Base-by-base conservation (phyloP, 2,329 filamentous ascomycete species). In the Xylaria sp. region DNA sequence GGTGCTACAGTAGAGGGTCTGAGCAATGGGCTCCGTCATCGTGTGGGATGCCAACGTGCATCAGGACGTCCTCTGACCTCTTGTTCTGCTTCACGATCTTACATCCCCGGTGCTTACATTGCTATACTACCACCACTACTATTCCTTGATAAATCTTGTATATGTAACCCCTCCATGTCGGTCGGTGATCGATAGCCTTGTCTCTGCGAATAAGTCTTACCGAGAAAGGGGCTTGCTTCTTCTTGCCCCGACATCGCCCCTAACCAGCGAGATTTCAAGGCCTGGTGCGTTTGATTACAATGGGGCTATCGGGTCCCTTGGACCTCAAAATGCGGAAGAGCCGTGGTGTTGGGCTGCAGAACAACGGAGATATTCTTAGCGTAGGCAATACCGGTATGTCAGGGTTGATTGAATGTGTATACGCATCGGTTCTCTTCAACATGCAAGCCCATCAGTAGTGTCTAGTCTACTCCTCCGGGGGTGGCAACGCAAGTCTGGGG, bases 401-500 rank as follows among this genome's bases (percentile, higher is more conserved):
- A 18, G 54, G 44, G 50, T 44, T 20, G 8, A 28, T 46, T 23
- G 25, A 58, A 28, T 46, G 12, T 15, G 39, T 25, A 46, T 25
- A 28, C 52, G 31, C 8, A 41, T 18, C 10, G 9, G 46, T 44
- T 37, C 15, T 23, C 50, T 60, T 55, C 28, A 46, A 63, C 58
- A 67, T 73, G 65, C 71, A 73, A 58, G 62, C 66, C 66, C 66
- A 56, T 57, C 65, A 66, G 67, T 61, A 67, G 59, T 44, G 37
- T 25, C 3, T 8, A 44, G 23, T 44, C 20, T n/a, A 57, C 70
- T 63, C 46, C 52, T 63, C 41, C 41, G 46, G 54, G 10, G 69
- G n/a, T n/a, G 63, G 67, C 50, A 57, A 69, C 72, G 71, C 71
- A 69, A 73, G 73, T 72, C 68, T 74, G 73, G 72, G 73, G 76